Conservation (phyloP, 169 alveolate species). For the Eimeria tenella region DNA sequence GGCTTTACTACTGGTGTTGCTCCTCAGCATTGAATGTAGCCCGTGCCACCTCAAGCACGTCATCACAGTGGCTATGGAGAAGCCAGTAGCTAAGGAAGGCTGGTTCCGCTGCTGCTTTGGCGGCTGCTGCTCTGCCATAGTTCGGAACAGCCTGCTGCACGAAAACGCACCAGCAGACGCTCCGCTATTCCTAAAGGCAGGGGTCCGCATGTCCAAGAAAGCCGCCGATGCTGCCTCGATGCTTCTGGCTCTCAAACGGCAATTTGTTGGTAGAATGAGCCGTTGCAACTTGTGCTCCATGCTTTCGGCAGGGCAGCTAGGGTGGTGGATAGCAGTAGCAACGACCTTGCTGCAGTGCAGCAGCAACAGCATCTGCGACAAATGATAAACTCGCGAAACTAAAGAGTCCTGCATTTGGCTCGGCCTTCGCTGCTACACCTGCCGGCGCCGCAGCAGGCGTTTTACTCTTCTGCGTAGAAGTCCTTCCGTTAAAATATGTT, state of each 20-base stretch:
- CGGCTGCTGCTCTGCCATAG: not conserved
- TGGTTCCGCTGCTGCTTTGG: not conserved
- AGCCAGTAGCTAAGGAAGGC: slow-evolving; percentile 7
- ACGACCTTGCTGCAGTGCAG: slow-evolving; percentile 44
- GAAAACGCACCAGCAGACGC: not conserved
- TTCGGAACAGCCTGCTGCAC: not conserved
- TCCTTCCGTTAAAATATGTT: not conserved
- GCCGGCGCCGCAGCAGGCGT: slow-evolving; percentile 5
- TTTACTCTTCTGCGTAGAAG: not conserved
- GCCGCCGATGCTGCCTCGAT: too few relatives aligned
- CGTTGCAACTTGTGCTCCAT: not conserved
- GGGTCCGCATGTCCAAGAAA: not conserved
- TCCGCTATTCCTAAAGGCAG: not conserved
- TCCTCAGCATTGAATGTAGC: not conserved
- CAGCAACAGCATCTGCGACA: slow-evolving; percentile 36
- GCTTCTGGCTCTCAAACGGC: too few relatives aligned
- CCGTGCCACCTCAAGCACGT: slow-evolving; percentile 30
- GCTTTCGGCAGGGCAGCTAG: not conserved
- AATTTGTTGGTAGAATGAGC: not conserved
- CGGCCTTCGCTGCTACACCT: not conserved
- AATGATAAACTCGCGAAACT: not conserved
- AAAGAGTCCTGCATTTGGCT: slow-evolving; percentile 6
- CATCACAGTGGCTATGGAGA: not conserved
- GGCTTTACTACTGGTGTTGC: not conserved
- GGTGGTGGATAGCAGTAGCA: not conserved